Evolutionary conservation across 495 filamentous ascomycete species (phyloP).

Genomic region (Penicillium lividum): DNA sequence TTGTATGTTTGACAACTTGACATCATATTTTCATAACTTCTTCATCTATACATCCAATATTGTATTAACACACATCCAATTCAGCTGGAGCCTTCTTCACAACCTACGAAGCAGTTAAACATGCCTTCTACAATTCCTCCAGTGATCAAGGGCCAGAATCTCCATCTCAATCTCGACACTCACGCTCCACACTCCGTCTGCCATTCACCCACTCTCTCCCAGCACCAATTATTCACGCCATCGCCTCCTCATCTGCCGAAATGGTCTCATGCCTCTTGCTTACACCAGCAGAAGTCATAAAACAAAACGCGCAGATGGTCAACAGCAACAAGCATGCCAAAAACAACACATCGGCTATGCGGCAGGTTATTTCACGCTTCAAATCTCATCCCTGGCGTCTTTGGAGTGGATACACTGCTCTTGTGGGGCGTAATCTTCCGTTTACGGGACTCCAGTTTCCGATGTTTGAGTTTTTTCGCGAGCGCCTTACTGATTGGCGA

Average conservation of each 20-base stretch:
- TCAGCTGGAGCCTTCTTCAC: constrained; percentile 87
- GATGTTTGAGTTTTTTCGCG: constrained; percentile 70
- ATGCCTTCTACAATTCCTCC: constrained; percentile 47
- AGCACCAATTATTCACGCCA: constrained; percentile 63
- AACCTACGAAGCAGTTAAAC: constrained; percentile 77
- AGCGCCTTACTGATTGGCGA: constrained; percentile 40
- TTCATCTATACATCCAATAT: background rate
- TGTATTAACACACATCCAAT: background rate
- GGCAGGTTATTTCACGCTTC: constrained; percentile 57
- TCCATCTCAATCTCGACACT: constrained; percentile 44
- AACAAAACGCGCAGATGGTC: constrained; percentile 87
- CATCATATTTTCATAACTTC: too few relatives aligned
- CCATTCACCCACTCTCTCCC: constrained; percentile 49
- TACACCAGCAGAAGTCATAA: constrained; percentile 87
- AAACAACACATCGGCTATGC: constrained; percentile 34
- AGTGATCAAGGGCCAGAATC: constrained; percentile 20
- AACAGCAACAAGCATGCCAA: constrained; percentile 12
- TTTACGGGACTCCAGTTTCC: constrained; percentile 90
- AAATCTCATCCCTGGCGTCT: constrained; percentile 57
- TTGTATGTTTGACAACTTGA: constrained; percentile 49
- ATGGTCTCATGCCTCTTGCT: constrained; percentile 81
- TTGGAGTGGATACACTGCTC: constrained; percentile 77
- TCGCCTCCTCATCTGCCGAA: constrained; percentile 74
- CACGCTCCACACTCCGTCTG: constrained; percentile 24
- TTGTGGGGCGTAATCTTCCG: constrained; percentile 78